Evolutionary conservation across 129 eudicot species (phyloP).

Genomic region (Helichrysum umbraculigerum): DNA sequence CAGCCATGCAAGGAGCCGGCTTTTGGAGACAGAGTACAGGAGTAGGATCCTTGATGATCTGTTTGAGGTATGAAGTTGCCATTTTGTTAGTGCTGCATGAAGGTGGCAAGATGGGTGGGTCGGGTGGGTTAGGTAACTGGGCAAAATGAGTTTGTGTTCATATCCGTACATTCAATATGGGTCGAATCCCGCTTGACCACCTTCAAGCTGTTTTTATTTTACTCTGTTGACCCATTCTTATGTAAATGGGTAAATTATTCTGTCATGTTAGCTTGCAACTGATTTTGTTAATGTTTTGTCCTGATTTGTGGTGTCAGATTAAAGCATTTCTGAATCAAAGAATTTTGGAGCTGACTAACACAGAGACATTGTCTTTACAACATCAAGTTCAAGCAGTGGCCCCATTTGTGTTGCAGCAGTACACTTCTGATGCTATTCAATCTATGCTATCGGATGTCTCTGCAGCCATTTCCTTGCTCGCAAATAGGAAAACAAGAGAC

Average conservation of each 20-base stretch:
- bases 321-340: constrained; percentile 95
- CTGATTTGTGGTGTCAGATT: constrained; percentile 40
- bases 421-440: constrained; percentile 63
- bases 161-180: neutral
- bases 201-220: neutral
- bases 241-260: neutral
- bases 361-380: constrained; percentile 87
- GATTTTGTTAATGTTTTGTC: constrained; percentile 16
- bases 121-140: neutral
- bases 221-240: neutral
- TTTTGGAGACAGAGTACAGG: constrained; percentile 89
- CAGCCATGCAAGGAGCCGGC: constrained; percentile 58
- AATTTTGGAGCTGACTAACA: constrained; percentile 67
- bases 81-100: neutral
- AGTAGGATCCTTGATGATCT: constrained; percentile 92
- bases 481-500: constrained; percentile 89
- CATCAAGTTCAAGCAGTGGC: constrained; percentile 97
- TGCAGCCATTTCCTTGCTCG: constrained; percentile 67
- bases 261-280: constrained; percentile 4
- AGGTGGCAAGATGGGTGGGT: neutral
- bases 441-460: constrained; percentile 76
- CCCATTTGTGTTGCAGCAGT: constrained; percentile 91
- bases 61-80: constrained; percentile 65
- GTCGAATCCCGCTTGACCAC: neutral
- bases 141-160: neutral